Percentiles rank a stretch among this genome's conserved stretches.
phyloP scores from a whole-genome alignment of 257 asterid species.

The Jasminum sambac region DNA sequence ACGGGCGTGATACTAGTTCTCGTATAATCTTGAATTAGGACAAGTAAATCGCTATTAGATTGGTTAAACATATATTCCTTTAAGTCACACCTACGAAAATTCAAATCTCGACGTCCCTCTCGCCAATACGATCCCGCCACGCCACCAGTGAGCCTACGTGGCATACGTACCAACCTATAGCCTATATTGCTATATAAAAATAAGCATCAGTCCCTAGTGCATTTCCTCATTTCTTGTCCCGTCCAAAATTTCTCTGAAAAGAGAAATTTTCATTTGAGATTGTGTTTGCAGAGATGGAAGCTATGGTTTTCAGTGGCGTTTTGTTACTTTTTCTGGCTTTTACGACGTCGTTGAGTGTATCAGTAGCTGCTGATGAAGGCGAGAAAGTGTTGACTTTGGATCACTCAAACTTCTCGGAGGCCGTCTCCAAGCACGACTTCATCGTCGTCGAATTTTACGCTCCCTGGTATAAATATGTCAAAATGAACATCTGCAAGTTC shows the following conservation, averaged over 20 bases:
- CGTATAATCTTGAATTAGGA: not conserved
- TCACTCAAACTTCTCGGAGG: slow-evolving; percentile 56
- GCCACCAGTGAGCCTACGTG: slow-evolving; percentile 30
- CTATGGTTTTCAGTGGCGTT: slow-evolving; percentile 35
- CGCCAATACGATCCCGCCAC: slow-evolving; percentile 38
- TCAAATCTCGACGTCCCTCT: slow-evolving; percentile 32
- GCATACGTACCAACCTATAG: slow-evolving; percentile 32
- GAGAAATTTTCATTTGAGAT: slow-evolving; percentile 13
- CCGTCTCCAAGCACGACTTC: slow-evolving; percentile 49
- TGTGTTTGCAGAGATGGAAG: slow-evolving; percentile 34
- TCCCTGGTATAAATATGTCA: slow-evolving; percentile 48
- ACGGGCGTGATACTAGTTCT: too few species aligned
- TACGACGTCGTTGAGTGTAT: slow-evolving; percentile 27
- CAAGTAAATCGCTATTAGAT: not conserved
- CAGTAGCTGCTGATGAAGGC: slow-evolving; percentile 40
- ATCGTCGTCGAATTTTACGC: slow-evolving; percentile 84
- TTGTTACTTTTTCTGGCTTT: slow-evolving; percentile 29
- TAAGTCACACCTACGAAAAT: not conserved
- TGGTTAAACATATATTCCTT: not conserved
- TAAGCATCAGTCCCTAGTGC: slow-evolving; percentile 8
- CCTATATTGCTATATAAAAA: slow-evolving; percentile 16
- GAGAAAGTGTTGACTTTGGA: slow-evolving; percentile 70
- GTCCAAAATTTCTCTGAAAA: slow-evolving; percentile 21
- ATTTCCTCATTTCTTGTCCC: slow-evolving; percentile 7
- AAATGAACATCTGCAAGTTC: not conserved